Evolutionary conservation across 306 rosid species (phyloP).

Genomic region (Prunus salicina): DNA sequence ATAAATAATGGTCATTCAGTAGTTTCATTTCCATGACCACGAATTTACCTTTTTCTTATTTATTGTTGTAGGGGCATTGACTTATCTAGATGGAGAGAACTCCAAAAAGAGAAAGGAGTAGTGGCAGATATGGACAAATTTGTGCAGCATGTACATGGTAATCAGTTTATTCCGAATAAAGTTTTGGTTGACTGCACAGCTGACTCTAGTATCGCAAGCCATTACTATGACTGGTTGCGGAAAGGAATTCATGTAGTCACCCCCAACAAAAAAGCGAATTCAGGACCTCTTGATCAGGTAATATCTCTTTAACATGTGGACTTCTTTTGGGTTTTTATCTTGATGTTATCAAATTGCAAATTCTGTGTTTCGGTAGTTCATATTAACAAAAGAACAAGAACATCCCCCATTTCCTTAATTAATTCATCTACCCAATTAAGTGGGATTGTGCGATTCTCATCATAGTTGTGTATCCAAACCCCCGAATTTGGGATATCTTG

Average conservation of each 20-base stretch:
- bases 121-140: conserved; percentile 70
- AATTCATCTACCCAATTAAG: background rate
- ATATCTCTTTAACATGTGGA: background rate
- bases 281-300: conserved; percentile 99
- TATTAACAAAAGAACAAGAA: too few species aligned
- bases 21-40: conserved; percentile 13
- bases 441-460: background rate
- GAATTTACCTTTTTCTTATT: conserved; percentile 1
- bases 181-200: conserved; percentile 97
- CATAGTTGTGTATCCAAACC: background rate
- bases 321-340: background rate
- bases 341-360: background rate
- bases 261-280: conserved; percentile 95
- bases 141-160: conserved; percentile 76
- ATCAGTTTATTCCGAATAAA: conserved; percentile 95
- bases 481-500: background rate
- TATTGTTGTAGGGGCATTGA: conserved; percentile 67
- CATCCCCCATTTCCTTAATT: background rate
- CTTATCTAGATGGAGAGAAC: conserved; percentile 78
- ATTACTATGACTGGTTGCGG: conserved; percentile 86
- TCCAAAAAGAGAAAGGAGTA: conserved; percentile 59
- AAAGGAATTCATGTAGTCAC: conserved; percentile 94
- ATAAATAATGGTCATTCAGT: background rate
- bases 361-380: background rate
- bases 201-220: conserved; percentile 70